Evolutionary conservation across 306 rosid species (phyloP), one percentile per base, ranked within the genome.

Genomic region (Coriaria nepalensis): DNA sequence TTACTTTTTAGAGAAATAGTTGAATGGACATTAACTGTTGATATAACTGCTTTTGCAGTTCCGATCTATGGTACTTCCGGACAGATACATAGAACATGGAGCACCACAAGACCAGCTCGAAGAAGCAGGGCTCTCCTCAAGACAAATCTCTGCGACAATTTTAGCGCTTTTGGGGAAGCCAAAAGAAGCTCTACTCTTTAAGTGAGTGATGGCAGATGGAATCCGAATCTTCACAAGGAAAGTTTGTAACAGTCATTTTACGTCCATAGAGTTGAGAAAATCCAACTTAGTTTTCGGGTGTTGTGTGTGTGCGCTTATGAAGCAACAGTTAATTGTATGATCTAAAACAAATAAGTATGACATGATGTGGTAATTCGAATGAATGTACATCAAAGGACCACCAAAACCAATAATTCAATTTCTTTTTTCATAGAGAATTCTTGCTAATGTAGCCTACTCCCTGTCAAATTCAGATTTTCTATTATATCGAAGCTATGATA

Each of bases 31-130:
- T 20, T 20, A 20, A 20, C 29, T 20, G 29, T 20, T 20, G 29
- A 20, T 20, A 35, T 38, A 54, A 8, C 6, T 66, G 54, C 37
- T 11, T 34, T 10, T 61, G 73, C 88, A 83, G 95, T 68, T 82
- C 77, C 76, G 96, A 70, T 52, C 93, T 54, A 70, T 88, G 95
- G 74, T 72, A 58, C 96, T 88, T 68, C 95, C 96, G 55, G 93
- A 83, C 62, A 84, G 86, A 61, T 88, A 88, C 72, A 81, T 83
- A 36, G 93, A 83, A 9, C 96, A 88, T 42, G 96, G 96, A 62
- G 53, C 95, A 54, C 79, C 83, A 2, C 56, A 53, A 47, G 83
- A 70, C 69, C 95, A 88, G 68, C 52, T 57, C 33, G 83, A 78
- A 62, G 70, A 68, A 72, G 83, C 86, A 10, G 95, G 96, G 49